Conservation (phyloP, 1,139 yeast genomes). For the Blastobotrys arbuscula region DNA sequence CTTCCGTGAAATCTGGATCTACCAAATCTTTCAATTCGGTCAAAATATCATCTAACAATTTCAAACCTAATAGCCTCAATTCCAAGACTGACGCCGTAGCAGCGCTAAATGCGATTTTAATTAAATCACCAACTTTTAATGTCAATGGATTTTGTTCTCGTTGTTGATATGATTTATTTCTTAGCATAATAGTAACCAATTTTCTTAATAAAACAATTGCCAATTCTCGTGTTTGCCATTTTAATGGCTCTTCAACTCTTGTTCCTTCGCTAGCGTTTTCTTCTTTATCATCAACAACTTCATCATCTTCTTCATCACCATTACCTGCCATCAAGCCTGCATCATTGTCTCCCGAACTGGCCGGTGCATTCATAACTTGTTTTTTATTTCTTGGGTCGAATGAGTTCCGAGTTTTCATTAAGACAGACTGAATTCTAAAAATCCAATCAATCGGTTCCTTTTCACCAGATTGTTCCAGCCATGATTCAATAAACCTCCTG, state of each 20-base stretch:
- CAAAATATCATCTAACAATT: constrained; percentile 56
- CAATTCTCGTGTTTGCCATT: constrained; percentile 63
- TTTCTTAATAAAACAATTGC: constrained; percentile 55
- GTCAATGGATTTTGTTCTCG: constrained; percentile 36
- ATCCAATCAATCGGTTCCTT: constrained; percentile 36
- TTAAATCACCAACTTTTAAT: constrained; percentile 59
- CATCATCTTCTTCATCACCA: constrained; percentile 43
- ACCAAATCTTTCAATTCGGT: constrained; percentile 44
- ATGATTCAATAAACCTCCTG: constrained; percentile 29
- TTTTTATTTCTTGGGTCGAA: constrained; percentile 31
- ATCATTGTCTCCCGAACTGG: constrained; percentile 8
- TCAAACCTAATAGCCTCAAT: constrained; percentile 61
- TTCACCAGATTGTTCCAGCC: constrained; percentile 35
- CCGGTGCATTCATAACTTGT: constrained; percentile 19
- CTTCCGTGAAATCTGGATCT: constrained; percentile 71
- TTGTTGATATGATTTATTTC: constrained; percentile 38
- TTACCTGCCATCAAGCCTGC: constrained; percentile 15
- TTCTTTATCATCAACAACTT: constrained; percentile 34
- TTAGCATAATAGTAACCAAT: constrained; percentile 44
- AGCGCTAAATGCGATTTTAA: constrained; percentile 78
- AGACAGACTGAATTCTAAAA: constrained; percentile 32
- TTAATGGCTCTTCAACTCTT: constrained; percentile 47
- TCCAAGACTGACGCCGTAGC: constrained; percentile 65
- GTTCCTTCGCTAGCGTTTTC: constrained; percentile 26
- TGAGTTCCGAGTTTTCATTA: constrained; percentile 29